These are phyloP conservation scores for Lecanicillium sp. DNA, from an alignment of 2,329 filamentous ascomycete species.

Conservation along the genomic window DNA sequence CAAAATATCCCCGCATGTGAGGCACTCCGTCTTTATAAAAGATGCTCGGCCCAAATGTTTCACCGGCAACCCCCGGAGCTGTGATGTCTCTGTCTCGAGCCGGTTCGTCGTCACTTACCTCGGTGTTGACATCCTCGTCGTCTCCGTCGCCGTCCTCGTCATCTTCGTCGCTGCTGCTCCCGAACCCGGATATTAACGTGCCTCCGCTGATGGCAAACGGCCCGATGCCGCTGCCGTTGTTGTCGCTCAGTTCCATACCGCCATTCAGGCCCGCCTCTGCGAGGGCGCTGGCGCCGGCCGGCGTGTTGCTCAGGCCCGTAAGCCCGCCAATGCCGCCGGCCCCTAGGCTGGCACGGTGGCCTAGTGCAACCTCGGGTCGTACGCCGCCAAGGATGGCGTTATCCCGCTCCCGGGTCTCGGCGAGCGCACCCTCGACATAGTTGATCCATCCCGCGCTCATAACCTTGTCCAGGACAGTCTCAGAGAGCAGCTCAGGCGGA, in stretches of 20 bases:
- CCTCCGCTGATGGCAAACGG: slow-evolving; percentile 68
- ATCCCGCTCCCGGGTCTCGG: slow-evolving; percentile 89
- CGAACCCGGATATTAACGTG: slow-evolving; percentile 81
- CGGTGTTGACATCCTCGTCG: slow-evolving; percentile 65
- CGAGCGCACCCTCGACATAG: slow-evolving; percentile 88
- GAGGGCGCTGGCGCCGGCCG: slow-evolving; percentile 58
- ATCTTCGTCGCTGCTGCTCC: slow-evolving; percentile 91
- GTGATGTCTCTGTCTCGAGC: slow-evolving; percentile 7
- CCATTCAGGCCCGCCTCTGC: slow-evolving; percentile 77
- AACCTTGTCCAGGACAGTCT: slow-evolving; percentile 78
- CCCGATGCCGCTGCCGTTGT: slow-evolving; percentile 60
- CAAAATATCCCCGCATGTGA: slow-evolving; percentile 7
- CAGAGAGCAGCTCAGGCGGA: slow-evolving; percentile 79
- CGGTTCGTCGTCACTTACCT: slow-evolving; percentile 48
- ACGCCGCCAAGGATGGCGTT: slow-evolving; percentile 98
- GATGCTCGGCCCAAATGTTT: neutral
- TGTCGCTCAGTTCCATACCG: slow-evolving; percentile 61
- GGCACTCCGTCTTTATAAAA: slow-evolving; percentile 3
- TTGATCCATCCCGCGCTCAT: slow-evolving; percentile 87
- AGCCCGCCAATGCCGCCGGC: slow-evolving; percentile 40
- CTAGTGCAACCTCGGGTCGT: slow-evolving; percentile 81
- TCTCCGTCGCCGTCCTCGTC: slow-evolving; percentile 89
- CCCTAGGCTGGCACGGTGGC: slow-evolving; percentile 61
- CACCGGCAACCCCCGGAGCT: neutral
- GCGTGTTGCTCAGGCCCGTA: slow-evolving; percentile 36